These are phyloP conservation scores for Pistacia vera DNA, from an alignment of 345 rosid genomes.

Conservation along the genomic window DNA sequence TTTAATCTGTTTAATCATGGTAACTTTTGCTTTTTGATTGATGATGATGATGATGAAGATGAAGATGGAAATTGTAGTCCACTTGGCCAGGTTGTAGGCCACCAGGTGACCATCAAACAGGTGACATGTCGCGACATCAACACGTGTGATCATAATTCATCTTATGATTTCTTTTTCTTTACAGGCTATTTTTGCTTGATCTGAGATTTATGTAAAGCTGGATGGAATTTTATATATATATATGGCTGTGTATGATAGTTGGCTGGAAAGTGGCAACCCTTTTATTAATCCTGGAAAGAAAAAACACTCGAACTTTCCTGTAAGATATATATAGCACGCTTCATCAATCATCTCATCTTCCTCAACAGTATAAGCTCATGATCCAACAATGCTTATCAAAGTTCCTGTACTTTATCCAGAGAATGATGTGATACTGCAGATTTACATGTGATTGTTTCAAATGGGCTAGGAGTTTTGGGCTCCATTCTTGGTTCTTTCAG, in stretches of 20 bases:
- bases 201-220: background rate
- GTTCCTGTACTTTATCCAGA: too few relatives aligned
- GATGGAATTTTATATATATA: too few relatives aligned
- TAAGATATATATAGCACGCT: too few relatives aligned
- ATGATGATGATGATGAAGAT: background rate
- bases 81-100: conserved; percentile 21
- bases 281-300: too few relatives aligned
- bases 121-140: conserved; percentile 32
- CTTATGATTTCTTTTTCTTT: conserved; percentile 18
- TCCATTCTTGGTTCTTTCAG: too few relatives aligned
- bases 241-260: background rate
- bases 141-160: conserved; percentile 30
- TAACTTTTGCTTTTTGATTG: background rate
- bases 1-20: background rate
- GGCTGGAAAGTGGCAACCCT: conserved; percentile 14
- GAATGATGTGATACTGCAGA: too few relatives aligned
- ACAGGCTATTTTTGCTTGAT: conserved; percentile 15
- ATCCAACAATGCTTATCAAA: too few relatives aligned
- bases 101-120: conserved; percentile 28
- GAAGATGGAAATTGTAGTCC: conserved; percentile 24
- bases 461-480: too few relatives aligned
- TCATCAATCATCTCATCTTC: too few relatives aligned
- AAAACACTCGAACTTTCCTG: too few relatives aligned
- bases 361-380: too few relatives aligned
- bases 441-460: too few relatives aligned